These are phyloP conservation scores for Ogataea haglerorum DNA, from an alignment of 805 yeast species.

Conservation along the genomic window DNA sequence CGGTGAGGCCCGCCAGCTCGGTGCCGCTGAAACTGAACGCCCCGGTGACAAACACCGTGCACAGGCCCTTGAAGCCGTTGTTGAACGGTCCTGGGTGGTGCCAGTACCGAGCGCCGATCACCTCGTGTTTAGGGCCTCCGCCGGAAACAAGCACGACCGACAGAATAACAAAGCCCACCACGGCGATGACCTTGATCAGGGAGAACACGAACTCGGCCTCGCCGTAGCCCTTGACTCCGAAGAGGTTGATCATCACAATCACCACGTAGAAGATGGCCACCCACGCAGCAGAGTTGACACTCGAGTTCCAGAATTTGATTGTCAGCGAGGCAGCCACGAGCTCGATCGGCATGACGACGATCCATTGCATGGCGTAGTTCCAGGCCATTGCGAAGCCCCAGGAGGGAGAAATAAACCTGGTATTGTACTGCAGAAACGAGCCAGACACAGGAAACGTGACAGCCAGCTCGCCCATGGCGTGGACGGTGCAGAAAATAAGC, in stretches of 20 bases:
- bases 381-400: conserved; percentile 57
- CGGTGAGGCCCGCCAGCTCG: conserved; percentile 55
- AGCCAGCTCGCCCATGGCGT: conserved; percentile 56
- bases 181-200: conserved; percentile 48
- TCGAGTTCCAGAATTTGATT: conserved; percentile 41
- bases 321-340: conserved; percentile 48
- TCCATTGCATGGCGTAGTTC: conserved; percentile 49
- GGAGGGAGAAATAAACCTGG: conserved; percentile 51
- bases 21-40: conserved; percentile 59
- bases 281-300: conserved; percentile 45
- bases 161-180: conserved; percentile 51
- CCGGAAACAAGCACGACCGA: conserved; percentile 51
- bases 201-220: conserved; percentile 58
- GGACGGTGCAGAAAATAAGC: conserved; percentile 54
- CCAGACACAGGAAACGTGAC: conserved; percentile 60
- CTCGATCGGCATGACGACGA: conserved; percentile 46
- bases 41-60: conserved; percentile 56
- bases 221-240: conserved; percentile 60
- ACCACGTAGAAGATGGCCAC: conserved; percentile 49
- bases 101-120: conserved; percentile 56
- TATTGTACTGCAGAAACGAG: conserved; percentile 51
- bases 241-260: conserved; percentile 46
- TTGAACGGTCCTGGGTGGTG: conserved; percentile 51
- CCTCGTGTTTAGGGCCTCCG: conserved; percentile 53
- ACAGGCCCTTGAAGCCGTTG: conserved; percentile 51